Conservation (phyloP, 352 stramenopile genomes). For the Phytophthora megakarya region DNA sequence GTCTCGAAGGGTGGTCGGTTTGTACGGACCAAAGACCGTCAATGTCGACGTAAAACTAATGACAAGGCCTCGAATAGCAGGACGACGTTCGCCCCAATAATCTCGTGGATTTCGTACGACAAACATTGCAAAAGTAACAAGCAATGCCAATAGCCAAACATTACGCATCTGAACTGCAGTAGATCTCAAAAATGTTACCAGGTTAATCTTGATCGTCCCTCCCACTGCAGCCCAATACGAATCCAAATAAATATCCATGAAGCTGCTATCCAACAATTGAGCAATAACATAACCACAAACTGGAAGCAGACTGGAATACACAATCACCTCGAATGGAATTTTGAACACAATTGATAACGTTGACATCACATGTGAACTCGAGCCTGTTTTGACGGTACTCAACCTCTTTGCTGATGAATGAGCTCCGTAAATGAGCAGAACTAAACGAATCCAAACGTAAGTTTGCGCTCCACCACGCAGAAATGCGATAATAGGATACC, state of each 20-base stretch:
- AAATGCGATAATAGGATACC: constrained; percentile 33
- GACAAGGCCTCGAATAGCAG: constrained; percentile 34
- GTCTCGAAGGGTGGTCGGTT: constrained; percentile 20
- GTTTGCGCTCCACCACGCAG: constrained; percentile 41
- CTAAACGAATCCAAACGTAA: constrained; percentile 56
- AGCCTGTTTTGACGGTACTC: neutral
- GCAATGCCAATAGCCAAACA: constrained; percentile 44
- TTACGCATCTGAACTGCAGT: constrained; percentile 52
- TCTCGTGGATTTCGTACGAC: constrained; percentile 2
- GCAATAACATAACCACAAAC: constrained; percentile 42
- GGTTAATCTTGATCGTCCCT: constrained; percentile 20
- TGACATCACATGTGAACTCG: neutral
- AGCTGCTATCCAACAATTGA: constrained; percentile 45
- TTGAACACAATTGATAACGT: constrained; percentile 31
- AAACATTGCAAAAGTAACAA: constrained; percentile 30
- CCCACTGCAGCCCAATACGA: constrained; percentile 37
- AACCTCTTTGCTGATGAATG: constrained; percentile 22
- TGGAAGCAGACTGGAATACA: constrained; percentile 55
- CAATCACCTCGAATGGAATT: constrained; percentile 55
- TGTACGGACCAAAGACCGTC: constrained; percentile 42
- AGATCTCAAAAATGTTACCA: constrained; percentile 29
- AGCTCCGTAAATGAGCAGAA: constrained; percentile 38
- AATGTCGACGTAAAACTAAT: constrained; percentile 44
- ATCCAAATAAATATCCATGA: constrained; percentile 46
- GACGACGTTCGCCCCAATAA: constrained; percentile 18